Evolutionary conservation across 2,329 filamentous ascomycete genomes (phyloP), one percentile per base, ranked within the genome.

Genomic region (Botryotinia convoluta): DNA sequence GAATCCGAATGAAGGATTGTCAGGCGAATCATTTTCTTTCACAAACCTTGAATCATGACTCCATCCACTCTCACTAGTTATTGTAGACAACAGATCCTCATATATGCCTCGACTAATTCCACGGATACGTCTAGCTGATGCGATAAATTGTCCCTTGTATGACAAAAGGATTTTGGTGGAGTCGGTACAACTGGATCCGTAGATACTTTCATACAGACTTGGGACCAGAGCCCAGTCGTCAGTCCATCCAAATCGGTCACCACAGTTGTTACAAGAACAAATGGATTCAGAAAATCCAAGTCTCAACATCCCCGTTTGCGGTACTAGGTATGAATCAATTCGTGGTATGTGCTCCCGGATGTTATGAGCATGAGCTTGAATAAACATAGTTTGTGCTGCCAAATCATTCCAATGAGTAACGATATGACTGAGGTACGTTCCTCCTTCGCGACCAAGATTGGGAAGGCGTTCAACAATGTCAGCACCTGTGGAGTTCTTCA

Each of bases 81-180:
- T 77, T 2, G 75, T 72, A 6, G 71, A 60, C 51, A 79, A 54
- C 29, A 80, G 67, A 3, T 64, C 69, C 7, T 73, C 64, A 62
- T 78, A 80, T 5, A 77, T 78, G 4, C 72, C 72, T 67, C 71
- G 78, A 8, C 32, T 42, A 6, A 79, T 74, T 0, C 79, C 83
- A 12, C 84, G 80, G 12, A 86, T 84, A 2, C 86, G 81, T n/a
- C 77, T 77, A 0, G 82, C 83, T 6, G 83, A 85, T 4, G 82
- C 84, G 42, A 86, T 79, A 74, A 87, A 86, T 74, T 86, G 85
- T 2, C 85, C 85, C 74, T 84, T 84, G 77, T 85, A 86, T 14
- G 82, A 82, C 14, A 86, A 77, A 2, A 82, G 77, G 4, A 85
- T 79, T n/a, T 37, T 10, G 22, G 70, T 72, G 26, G 62, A 32